Conservation (phyloP, 2,329 filamentous ascomycete species). For the Trichoderma koningii region DNA sequence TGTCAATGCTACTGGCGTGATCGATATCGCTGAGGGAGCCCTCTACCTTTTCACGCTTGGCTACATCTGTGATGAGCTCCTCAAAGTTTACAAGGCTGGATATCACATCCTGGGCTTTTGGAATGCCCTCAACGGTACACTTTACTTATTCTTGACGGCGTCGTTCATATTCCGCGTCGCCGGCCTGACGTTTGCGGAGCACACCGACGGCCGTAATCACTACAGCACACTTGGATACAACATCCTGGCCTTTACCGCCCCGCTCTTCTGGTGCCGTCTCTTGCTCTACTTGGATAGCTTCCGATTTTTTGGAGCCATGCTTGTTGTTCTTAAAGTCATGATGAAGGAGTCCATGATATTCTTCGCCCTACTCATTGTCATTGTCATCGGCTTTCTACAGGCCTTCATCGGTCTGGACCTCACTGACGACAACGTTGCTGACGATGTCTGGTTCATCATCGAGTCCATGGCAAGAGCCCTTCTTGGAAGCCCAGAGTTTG, state of each 20-base stretch:
- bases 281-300: conserved; percentile 90
- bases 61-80: conserved; percentile 82
- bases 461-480: conserved; percentile 86
- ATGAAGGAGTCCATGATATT: conserved; percentile 95
- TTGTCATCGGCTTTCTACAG: conserved; percentile 86
- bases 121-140: conserved; percentile 88
- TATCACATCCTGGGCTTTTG: conserved; percentile 91
- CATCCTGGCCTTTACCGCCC: conserved; percentile 87
- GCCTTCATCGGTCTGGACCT: conserved; percentile 91
- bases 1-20: conserved; percentile 79
- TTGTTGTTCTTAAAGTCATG: conserved; percentile 94
- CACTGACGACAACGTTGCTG: conserved; percentile 68
- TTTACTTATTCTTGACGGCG: conserved; percentile 77
- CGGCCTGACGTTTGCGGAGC: conserved; percentile 65
- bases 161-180: conserved; percentile 80
- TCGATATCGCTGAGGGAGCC: conserved; percentile 80
- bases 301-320: conserved; percentile 97
- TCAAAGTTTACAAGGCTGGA: conserved; percentile 94
- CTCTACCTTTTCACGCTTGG: conserved; percentile 91
- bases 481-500: conserved; percentile 89
- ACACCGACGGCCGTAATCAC: conserved; percentile 49
- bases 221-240: conserved; percentile 89
- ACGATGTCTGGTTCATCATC: conserved; percentile 72
- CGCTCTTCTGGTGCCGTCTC: conserved; percentile 95
- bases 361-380: conserved; percentile 83